These are phyloP conservation scores for Decorospora gaudefroyi DNA, from an alignment of 2,329 filamentous ascomycete genomes.

Conservation along the genomic window DNA sequence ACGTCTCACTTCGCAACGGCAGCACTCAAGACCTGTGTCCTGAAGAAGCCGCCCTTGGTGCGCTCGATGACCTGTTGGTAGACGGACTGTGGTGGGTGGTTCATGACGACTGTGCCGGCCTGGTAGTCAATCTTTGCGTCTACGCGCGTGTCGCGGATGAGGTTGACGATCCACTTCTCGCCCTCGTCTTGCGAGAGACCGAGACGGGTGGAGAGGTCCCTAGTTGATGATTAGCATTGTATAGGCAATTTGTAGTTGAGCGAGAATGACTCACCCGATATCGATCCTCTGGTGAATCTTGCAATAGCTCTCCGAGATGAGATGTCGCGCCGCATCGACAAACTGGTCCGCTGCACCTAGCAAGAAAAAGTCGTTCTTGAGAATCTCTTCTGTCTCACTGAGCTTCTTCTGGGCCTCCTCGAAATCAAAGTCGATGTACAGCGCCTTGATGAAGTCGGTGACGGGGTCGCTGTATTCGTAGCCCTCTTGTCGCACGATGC, in stretches of 20 bases:
- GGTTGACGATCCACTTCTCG: conserved; percentile 99
- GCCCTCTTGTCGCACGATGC: conserved; percentile 93
- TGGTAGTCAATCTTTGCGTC: conserved; percentile 99
- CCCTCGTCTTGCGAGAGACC: conserved; percentile 92
- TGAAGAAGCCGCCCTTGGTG: conserved; percentile 98
- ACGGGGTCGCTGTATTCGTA: conserved; percentile 98
- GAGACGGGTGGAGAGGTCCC: conserved; percentile 86
- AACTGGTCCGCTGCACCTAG: conserved; percentile 82
- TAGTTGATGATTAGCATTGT: conserved; percentile 37
- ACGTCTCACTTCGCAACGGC: conserved; percentile 54
- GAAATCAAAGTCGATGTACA: conserved; percentile 96
- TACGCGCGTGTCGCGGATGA: conserved; percentile 95
- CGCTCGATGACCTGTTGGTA: conserved; percentile 99
- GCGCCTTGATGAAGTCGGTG: conserved; percentile 92
- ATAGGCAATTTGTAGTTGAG: background rate
- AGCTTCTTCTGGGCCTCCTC: conserved; percentile 94
- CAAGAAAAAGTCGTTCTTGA: conserved; percentile 95
- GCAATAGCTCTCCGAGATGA: conserved; percentile 99
- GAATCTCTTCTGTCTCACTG: conserved; percentile 82
- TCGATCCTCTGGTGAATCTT: conserved; percentile 99
- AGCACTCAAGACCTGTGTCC: conserved; percentile 86
- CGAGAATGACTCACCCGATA: conserved; percentile 69
- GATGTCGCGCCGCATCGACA: conserved; percentile 89
- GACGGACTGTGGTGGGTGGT: conserved; percentile 96
- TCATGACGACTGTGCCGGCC: conserved; percentile 98